phyloP scores from a whole-genome alignment of 441 rosid species.

The Erodium texanum region DNA sequence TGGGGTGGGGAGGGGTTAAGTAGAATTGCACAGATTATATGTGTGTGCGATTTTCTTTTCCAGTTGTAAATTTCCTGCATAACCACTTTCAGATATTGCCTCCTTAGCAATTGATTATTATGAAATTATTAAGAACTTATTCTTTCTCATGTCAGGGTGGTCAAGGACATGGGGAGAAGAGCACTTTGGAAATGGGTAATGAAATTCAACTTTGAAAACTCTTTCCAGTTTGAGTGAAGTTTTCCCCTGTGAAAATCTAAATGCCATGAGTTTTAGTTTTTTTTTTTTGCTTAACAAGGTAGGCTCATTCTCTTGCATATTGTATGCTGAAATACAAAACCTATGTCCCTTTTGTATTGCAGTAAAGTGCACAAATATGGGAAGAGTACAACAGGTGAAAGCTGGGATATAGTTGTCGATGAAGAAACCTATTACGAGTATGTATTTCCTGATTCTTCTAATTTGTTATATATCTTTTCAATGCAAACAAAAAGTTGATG shows the following conservation, averaged over 20 bases:
- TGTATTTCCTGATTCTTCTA: not conserved
- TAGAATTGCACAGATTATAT: no score
- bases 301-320: not conserved
- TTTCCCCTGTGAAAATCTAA: not conserved
- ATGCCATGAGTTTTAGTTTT: not conserved
- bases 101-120: not conserved
- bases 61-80: not conserved
- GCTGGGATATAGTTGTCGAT: slow-evolving; percentile 95
- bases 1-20: no score
- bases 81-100: not conserved
- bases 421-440: slow-evolving; percentile 94
- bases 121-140: slow-evolving; percentile 7
- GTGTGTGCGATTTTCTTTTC: not conserved
- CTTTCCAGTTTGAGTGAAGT: not conserved
- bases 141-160: slow-evolving; percentile 55
- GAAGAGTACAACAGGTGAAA: slow-evolving; percentile 90
- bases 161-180: slow-evolving; percentile 99
- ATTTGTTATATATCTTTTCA: not conserved
- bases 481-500: not conserved
- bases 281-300: not conserved
- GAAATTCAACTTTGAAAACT: slow-evolving; percentile 1
- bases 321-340: not conserved
- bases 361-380: slow-evolving; percentile 98
- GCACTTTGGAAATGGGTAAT: slow-evolving; percentile 94
- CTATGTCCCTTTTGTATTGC: slow-evolving; percentile 11